Evolutionary conservation across 2,329 filamentous ascomycete species (phyloP).

Genomic region (Rhynchosporium agropyri): DNA sequence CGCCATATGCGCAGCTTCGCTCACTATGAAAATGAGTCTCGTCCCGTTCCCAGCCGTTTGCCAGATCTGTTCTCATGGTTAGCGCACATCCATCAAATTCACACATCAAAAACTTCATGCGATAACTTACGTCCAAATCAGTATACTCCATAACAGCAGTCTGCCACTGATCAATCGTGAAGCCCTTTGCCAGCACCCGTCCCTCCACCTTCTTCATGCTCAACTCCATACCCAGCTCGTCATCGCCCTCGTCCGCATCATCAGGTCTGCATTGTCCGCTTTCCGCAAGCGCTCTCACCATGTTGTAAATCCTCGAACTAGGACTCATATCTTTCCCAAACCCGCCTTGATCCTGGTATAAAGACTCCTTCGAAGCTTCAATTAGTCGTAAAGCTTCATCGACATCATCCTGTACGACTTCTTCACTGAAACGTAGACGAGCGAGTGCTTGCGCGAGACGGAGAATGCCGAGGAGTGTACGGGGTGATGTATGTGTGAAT

Average conservation of each 20-base stretch:
- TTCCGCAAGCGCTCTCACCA: constrained; percentile 86
- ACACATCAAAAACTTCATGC: neutral
- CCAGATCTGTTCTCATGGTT: constrained; percentile 63
- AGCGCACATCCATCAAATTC: constrained; percentile 38
- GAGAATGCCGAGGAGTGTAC: constrained; percentile 89
- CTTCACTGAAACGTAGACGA: constrained; percentile 82
- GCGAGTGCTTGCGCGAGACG: constrained; percentile 93
- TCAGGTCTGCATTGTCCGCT: constrained; percentile 63
- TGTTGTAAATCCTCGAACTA: constrained; percentile 89
- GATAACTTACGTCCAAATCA: constrained; percentile 76
- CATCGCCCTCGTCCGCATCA: constrained; percentile 66
- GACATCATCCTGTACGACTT: constrained; percentile 88
- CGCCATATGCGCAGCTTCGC: constrained; percentile 50
- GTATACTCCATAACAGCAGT: constrained; percentile 88
- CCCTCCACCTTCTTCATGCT: constrained; percentile 88
- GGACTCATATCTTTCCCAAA: constrained; percentile 72
- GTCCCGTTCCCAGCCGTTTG: constrained; percentile 74
- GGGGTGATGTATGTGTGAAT: constrained; percentile 90
- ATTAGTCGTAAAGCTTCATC: constrained; percentile 91
- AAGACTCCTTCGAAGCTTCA: constrained; percentile 89
- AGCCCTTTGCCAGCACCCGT: constrained; percentile 91
- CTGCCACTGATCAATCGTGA: constrained; percentile 91
- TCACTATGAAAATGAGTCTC: constrained; percentile 70
- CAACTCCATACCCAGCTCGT: constrained; percentile 69
- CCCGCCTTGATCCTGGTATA: constrained; percentile 70